Base-by-base conservation (phyloP, 2,329 filamentous ascomycete species). In the Calonectria pseudoturangicola region DNA sequence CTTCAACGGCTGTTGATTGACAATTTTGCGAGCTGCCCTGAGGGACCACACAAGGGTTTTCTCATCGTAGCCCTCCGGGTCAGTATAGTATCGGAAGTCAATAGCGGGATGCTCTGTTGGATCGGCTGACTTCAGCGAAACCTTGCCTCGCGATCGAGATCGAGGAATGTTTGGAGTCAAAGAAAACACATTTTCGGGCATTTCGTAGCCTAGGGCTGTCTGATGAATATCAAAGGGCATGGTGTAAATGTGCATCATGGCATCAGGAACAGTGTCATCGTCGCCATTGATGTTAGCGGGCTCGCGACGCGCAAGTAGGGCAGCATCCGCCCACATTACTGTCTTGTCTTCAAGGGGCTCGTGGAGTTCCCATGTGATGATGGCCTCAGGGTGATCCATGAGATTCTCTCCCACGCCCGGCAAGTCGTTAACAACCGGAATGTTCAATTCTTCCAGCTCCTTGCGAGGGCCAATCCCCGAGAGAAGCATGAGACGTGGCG, bases 241-340 rank as follows among this genome's bases (percentile, higher is more conserved):
- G 63, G 89, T 86, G 89, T 97, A 97, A 77, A 95, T 97, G 87
- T 97, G 95, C 93, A 96, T 96, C 95, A 97, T 97, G 80, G 96
- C 86, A 81, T 98, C 95, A 75, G 93, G 93, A 69, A 94, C 92
- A 73, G 93, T 90, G 70, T 93, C 93, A 78, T 97, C 94, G 75
- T 87, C 88, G 76, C 88, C 87, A 12, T 85, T 81, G 2, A 33
- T 33, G 30, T 95, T 91, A 77, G 90, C 86, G 9, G 88, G 82
- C 16, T 41, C 39, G 10, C 39, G 39, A 13, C 39, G 10, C 96
- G 95, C 79, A 95, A 93, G 73, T 92, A 93, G 2, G 30, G 30
- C 30, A 33, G 93, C 93, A 81, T 96, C 94, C 41, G 92, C 95
- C 84, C 94, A 92, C 92, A 94, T 94, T 77, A 93, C 94, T 33